Percentiles rank a stretch among this genome's conserved stretches.
phyloP scores from a whole-genome alignment of 257 asterid species.

The Fraxinus excelsior region DNA sequence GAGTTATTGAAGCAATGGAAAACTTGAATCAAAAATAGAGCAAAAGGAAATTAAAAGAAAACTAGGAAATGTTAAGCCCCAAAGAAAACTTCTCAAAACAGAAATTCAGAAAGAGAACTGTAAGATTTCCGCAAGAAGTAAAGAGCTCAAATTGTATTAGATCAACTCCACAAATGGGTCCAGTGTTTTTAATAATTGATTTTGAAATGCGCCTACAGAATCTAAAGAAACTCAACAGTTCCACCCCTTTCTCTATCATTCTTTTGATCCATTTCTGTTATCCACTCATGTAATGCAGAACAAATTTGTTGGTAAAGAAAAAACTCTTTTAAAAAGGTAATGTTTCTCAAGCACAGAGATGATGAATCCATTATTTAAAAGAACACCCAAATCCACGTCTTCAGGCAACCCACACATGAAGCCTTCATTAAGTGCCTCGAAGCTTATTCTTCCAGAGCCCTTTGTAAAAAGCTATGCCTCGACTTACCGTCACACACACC shows the following conservation, averaged over 20 bases:
- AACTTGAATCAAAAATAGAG: slow-evolving; percentile 1
- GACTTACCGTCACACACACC: background rate
- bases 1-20: background rate
- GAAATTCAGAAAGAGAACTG: background rate
- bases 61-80: background rate
- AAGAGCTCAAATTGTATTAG: background rate
- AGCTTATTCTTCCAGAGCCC: background rate
- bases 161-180: background rate
- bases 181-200: background rate
- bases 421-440: background rate
- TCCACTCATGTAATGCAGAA: background rate
- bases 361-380: background rate
- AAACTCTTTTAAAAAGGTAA: background rate
- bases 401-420: background rate
- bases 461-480: background rate
- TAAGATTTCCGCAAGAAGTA: background rate
- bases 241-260: background rate
- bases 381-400: background rate
- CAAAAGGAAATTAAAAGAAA: background rate
- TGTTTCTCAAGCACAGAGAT: background rate
- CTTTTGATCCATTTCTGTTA: background rate
- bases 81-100: background rate
- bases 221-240: background rate
- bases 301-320: background rate
- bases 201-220: background rate